phyloP scores from a whole-genome alignment of 192 early-diverging fungal species.

The Coemansia brasiliensis region DNA sequence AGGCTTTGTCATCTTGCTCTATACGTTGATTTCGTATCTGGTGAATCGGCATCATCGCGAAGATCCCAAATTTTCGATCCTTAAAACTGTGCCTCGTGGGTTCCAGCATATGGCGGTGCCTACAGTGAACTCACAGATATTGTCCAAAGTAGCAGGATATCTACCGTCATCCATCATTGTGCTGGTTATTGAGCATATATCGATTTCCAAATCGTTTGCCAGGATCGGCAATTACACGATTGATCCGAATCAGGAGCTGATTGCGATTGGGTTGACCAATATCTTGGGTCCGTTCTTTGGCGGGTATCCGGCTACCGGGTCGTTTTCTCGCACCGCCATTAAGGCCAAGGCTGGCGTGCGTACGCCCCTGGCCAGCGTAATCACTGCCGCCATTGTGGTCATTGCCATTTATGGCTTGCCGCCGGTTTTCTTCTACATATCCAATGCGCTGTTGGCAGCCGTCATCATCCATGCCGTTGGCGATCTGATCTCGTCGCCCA shows the following conservation, averaged over 20 bases:
- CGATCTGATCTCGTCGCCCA: conserved; percentile 69
- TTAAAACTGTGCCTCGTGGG: conserved; percentile 73
- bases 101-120: conserved; percentile 66
- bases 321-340: conserved; percentile 91
- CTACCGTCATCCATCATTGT: conserved; percentile 70
- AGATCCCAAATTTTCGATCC: conserved; percentile 60
- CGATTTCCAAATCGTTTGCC: conserved; percentile 86
- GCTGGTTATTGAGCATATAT: conserved; percentile 86
- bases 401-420: conserved; percentile 81
- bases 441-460: conserved; percentile 74
- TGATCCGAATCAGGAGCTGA: conserved; percentile 85
- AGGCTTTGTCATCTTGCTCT: conserved; percentile 74
- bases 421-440: conserved; percentile 84
- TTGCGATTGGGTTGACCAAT: conserved; percentile 89
- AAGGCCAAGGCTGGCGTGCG: conserved; percentile 85
- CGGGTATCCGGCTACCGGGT: conserved; percentile 87
- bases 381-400: conserved; percentile 79
- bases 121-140: conserved; percentile 48
- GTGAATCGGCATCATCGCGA: conserved; percentile 60
- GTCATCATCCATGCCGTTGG: conserved; percentile 87
- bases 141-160: conserved; percentile 57
- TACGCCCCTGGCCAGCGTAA: conserved; percentile 75
- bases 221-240: conserved; percentile 81
- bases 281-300: conserved; percentile 82
- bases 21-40: conserved; percentile 68